These are phyloP conservation scores for Lepidium africanum DNA, from an alignment of 345 rosid genomes.

Conservation along the genomic window DNA sequence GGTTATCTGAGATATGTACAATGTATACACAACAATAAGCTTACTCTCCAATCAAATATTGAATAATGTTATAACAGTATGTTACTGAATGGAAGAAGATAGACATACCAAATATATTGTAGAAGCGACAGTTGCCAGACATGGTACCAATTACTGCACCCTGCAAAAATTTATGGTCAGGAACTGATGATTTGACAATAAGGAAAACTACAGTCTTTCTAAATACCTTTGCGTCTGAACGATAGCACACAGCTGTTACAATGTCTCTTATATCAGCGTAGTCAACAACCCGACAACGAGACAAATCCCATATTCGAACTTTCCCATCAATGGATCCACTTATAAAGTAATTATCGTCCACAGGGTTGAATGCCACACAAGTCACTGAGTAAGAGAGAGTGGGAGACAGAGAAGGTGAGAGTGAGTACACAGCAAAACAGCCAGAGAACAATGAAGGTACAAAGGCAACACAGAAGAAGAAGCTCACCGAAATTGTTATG, in stretches of 20 bases:
- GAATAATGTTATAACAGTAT: not conserved
- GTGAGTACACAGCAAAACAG: not conserved
- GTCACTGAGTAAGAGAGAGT: constrained; percentile 38
- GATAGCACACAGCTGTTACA: constrained; percentile 61
- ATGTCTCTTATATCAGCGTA: constrained; percentile 53
- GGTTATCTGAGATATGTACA: constrained; percentile 32
- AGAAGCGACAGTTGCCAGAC: constrained; percentile 54
- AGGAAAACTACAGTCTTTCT: not conserved
- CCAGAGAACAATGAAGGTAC: not conserved
- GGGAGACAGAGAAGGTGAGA: not conserved
- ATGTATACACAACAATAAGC: not conserved
- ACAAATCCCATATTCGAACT: constrained; percentile 74
- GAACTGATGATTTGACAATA: not conserved
- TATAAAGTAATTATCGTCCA: constrained; percentile 48
- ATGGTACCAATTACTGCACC: constrained; percentile 60
- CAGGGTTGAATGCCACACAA: constrained; percentile 53
- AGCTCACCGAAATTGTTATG: constrained; percentile 59
- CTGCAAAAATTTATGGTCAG: constrained; percentile 31
- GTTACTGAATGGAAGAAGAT: not conserved
- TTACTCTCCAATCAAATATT: not conserved
- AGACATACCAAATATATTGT: constrained; percentile 41
- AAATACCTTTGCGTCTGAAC: constrained; percentile 55
- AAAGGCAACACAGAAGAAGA: not conserved
- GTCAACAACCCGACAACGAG: constrained; percentile 45
- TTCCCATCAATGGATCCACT: constrained; percentile 68